Base-by-base conservation (phyloP, 441 rosid genomes). In the Gossypium trilobum region DNA sequence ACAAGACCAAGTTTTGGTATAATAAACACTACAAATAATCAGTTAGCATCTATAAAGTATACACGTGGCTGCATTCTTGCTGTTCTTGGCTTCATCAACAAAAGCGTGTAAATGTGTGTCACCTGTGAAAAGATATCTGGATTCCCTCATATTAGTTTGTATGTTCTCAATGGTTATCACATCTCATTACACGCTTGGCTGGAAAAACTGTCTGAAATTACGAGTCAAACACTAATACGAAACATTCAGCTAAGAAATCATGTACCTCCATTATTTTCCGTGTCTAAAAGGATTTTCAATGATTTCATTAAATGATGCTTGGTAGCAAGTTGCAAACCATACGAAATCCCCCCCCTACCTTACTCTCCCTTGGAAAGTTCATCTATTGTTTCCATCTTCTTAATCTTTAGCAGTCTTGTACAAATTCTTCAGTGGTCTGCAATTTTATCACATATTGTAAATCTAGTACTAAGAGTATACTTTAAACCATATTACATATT, bases 321-420 rank as follows among this genome's bases (percentile, higher is more conserved):
- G 64, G 19, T 6, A 59, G 2, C 29, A 55, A 36, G 48, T 70
- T 71, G 57, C 31, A 42, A 14, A 55, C 52, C 61, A 39, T 16
- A 33, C 20, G 64, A 59, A 31, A 61, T 52, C 78, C 75, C 57
- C 46, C 68, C 3, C 25, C 27, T 0, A 25, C 29, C 29, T 25
- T 25, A 5, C 5, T 74, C 63, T 67, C 62, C 66, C 63, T 59
- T 10, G 54, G 81, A 84, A 82, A 55, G 44, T 78, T 73, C 82
- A 51, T 27, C 55, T 66, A 14, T 27, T 27, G 19, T 27, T 25
- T 74, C 83, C 20, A 5, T 11, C 23, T 50, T 5, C 25, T 71
- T 29, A 23, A 23, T 23, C 25, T 23, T 23, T 23, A 23, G 25
- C 44, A 6, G 17, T 52, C 57, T 52, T 11, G 11, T 77, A 73